Evolutionary conservation across 805 yeast genomes (phyloP).

Genomic region (Zygoascus bituminiphila): DNA sequence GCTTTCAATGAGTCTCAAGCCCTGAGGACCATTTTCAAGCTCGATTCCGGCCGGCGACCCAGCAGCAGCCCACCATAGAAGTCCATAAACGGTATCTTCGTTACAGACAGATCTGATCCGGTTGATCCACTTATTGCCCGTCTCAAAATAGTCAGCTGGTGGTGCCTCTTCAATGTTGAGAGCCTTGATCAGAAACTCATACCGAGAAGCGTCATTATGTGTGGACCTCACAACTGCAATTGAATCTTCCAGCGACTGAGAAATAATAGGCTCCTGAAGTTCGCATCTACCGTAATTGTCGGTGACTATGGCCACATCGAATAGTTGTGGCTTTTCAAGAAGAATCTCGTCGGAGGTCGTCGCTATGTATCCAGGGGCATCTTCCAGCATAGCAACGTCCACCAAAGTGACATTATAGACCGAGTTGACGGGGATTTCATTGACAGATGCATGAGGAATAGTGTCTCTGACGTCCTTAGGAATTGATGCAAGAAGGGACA

Average conservation of each 20-base stretch:
- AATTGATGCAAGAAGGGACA: slow-evolving; percentile 52
- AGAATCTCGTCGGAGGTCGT: slow-evolving; percentile 61
- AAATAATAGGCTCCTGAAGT: neutral
- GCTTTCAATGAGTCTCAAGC: slow-evolving; percentile 16
- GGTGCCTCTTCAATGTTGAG: neutral
- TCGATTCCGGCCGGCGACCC: slow-evolving; percentile 46
- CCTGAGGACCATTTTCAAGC: slow-evolving; percentile 36
- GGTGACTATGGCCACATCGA: slow-evolving; percentile 36
- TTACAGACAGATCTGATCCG: slow-evolving; percentile 4
- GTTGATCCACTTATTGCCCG: neutral
- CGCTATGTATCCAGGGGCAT: slow-evolving; percentile 38
- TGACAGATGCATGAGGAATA: slow-evolving; percentile 24
- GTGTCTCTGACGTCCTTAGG: slow-evolving; percentile 45
- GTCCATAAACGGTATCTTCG: slow-evolving; percentile 33
- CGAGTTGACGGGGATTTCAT: slow-evolving; percentile 8
- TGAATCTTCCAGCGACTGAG: neutral
- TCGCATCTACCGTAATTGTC: neutral
- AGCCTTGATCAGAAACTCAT: neutral
- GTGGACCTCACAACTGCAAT: neutral
- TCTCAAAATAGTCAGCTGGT: neutral
- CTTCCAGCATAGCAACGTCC: slow-evolving; percentile 34
- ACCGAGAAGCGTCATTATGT: neutral
- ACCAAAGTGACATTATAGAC: slow-evolving; percentile 56
- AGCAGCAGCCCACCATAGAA: slow-evolving; percentile 84
- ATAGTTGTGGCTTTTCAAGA: slow-evolving; percentile 43